Evolutionary conservation across 345 rosid species (phyloP), one percentile per base, ranked within the genome.

Genomic region (Gossypium thurberi): DNA sequence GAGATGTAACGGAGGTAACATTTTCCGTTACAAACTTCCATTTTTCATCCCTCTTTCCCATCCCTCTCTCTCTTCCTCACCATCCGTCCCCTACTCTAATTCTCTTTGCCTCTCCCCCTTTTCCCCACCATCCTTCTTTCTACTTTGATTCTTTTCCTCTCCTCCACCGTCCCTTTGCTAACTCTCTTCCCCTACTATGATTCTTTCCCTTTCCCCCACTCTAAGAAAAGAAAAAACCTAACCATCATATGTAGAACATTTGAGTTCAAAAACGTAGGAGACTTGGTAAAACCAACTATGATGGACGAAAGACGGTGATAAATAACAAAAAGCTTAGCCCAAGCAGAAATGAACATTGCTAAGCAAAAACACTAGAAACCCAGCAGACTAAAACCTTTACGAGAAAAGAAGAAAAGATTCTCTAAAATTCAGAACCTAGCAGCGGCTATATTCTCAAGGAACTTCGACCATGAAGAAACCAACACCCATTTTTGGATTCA

Each of bases 371-470:
- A 78, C 77, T 72, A 69, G 65, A 74, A 14, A 78, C 80, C 80
- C 70, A 73, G 78, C 63, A 83, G 20, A 74, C 78, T 21, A 69
- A 76, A 81, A 74, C 70, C 65, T 68, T 53, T 64, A 57, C 48
- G 55, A 63, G 72, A 4, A 7, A 4, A 37, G 4, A 9, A 3
- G 48, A 68, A 37, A 6, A 47, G 46, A 66, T 46, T 69, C 53
- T 65, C 80, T 69, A 72, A 53, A 76, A 76, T 44, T 64, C 81
- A 69, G 80, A 77, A 83, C 84, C 87, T 78, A 72, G 83, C 76
- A 72, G 81, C 51, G 43, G 74, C 81, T 82, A 78, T 78, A 71
- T 76, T 84, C 88, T 77, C 89, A 77, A 84, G 89, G 74, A 80
- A 50, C 64, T 40, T 25, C 59, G 79, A 78, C 89, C 82, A 78